Conservation (phyloP, 2,329 filamentous ascomycete genomes). For the Alternaria ethzedia region DNA sequence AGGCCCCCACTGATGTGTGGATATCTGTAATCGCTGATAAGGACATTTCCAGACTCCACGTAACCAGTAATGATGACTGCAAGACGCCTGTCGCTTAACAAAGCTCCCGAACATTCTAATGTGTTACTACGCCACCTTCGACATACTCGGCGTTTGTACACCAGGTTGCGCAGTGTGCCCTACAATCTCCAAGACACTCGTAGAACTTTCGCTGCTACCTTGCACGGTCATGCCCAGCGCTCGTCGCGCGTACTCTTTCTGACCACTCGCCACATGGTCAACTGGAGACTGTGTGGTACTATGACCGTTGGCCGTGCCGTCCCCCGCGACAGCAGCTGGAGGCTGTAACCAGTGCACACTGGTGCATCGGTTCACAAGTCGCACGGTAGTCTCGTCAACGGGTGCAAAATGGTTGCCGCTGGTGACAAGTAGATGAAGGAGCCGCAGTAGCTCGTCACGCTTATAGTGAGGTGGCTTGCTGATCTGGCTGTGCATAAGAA, state of each 20-base stretch:
- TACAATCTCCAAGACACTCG: conserved; percentile 50
- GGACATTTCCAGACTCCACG: neutral
- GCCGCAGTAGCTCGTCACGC: conserved; percentile 77
- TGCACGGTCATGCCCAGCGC: conserved; percentile 49
- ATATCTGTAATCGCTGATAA: conserved; percentile 11
- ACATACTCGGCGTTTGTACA: conserved; percentile 49
- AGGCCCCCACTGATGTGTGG: conserved; percentile 1
- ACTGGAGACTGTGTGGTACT: conserved; percentile 31
- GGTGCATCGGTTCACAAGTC: conserved; percentile 76
- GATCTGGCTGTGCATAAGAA: conserved; percentile 90
- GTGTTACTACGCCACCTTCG: conserved; percentile 24
- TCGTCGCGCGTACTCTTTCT: conserved; percentile 47
- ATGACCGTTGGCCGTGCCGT: conserved; percentile 28
- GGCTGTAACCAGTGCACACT: conserved; percentile 71
- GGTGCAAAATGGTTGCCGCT: conserved; percentile 78
- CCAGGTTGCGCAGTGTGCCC: conserved; percentile 50
- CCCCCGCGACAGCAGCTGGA: conserved; percentile 5
- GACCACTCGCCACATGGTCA: conserved; percentile 34
- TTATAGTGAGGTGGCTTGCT: conserved; percentile 90
- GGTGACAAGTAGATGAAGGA: conserved; percentile 72
- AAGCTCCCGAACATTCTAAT: neutral
- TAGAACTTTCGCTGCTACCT: conserved; percentile 44
- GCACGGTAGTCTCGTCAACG: conserved; percentile 78
- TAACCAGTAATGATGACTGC: neutral
- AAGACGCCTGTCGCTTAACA: neutral